phyloP scores from a whole-genome alignment of 1,284 basidiomycete genomes.

The Rhodotorula sp. region DNA sequence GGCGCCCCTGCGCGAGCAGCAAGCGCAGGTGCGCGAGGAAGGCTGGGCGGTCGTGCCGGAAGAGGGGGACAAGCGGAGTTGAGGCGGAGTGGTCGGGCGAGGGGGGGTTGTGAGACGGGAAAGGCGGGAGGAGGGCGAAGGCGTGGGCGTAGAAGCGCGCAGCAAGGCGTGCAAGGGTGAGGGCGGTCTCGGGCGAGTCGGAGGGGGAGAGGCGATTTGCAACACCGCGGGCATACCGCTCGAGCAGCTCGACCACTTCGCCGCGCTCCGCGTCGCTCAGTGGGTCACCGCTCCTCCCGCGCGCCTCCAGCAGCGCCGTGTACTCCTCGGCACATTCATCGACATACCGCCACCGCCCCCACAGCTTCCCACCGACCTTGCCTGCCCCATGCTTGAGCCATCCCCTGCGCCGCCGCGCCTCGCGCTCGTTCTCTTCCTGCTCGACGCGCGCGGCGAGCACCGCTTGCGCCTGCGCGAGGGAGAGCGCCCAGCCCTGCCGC shows the following conservation, averaged over 20 bases:
- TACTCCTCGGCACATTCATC: slow-evolving; percentile 23
- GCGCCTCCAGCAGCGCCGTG: neutral
- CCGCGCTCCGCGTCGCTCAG: neutral
- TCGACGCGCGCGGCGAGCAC: neutral
- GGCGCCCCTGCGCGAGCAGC: neutral
- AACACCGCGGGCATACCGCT: neutral
- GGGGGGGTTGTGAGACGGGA: no score
- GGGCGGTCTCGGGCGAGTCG: neutral
- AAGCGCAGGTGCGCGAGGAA: neutral
- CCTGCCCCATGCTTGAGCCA: neutral
- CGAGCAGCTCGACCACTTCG: neutral
- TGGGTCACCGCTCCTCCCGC: neutral
- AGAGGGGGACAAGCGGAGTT: slow-evolving; percentile 1
- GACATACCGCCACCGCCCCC: slow-evolving; percentile 5
- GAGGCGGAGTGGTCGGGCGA: neutral
- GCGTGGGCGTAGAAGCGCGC: neutral
- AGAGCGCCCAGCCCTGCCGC: neutral
- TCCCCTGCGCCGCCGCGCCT: neutral
- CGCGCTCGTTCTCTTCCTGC: neutral
- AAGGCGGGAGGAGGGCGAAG: neutral
- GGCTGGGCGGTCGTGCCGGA: neutral
- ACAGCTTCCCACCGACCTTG: no score
- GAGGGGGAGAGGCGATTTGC: neutral
- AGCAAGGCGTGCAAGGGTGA: slow-evolving; percentile 1
- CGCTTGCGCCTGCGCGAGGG: slow-evolving; percentile 1